These are phyloP conservation scores for Lenzites betulinus DNA, from an alignment of 768 basidiomycete species.

Conservation along the genomic window DNA sequence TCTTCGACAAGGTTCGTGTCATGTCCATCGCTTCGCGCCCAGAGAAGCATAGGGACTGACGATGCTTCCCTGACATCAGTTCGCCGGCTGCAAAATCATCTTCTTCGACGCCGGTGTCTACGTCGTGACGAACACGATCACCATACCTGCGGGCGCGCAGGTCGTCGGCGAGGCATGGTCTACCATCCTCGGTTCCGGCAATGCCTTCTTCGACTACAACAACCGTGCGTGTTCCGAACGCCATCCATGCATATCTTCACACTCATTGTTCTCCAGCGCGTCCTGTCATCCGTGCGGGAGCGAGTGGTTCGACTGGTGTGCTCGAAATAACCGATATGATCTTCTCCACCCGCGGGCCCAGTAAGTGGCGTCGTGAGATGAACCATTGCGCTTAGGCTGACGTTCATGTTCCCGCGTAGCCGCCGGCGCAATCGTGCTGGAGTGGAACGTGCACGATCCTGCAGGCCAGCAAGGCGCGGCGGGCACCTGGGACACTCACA, in stretches of 20 bases:
- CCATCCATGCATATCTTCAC: background rate
- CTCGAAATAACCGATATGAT: constrained; percentile 51
- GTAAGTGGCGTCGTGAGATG: constrained; percentile 23
- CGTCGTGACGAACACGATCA: constrained; percentile 47
- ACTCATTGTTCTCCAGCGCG: constrained; percentile 24
- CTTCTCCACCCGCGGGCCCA: constrained; percentile 43
- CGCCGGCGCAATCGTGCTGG: constrained; percentile 63
- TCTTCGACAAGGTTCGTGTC: constrained; percentile 54
- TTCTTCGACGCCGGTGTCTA: constrained; percentile 74
- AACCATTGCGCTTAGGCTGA: background rate
- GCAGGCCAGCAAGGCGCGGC: constrained; percentile 49
- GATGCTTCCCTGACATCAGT: constrained; percentile 41
- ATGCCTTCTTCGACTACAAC: constrained; percentile 40
- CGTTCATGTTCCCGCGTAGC: constrained; percentile 21
- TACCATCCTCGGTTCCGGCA: constrained; percentile 47
- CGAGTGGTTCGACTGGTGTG: constrained; percentile 37
- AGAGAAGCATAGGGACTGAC: background rate
- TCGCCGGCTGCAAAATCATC: constrained; percentile 74
- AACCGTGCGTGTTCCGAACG: constrained; percentile 27
- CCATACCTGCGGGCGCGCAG: constrained; percentile 48
- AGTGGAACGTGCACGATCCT: constrained; percentile 54
- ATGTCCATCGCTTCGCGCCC: background rate
- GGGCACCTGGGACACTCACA: constrained; percentile 53
- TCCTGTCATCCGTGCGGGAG: constrained; percentile 46
- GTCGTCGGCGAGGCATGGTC: constrained; percentile 55